Evolutionary conservation across 139 green algal species (phyloP).

Genomic region (Chlorella sp.): DNA sequence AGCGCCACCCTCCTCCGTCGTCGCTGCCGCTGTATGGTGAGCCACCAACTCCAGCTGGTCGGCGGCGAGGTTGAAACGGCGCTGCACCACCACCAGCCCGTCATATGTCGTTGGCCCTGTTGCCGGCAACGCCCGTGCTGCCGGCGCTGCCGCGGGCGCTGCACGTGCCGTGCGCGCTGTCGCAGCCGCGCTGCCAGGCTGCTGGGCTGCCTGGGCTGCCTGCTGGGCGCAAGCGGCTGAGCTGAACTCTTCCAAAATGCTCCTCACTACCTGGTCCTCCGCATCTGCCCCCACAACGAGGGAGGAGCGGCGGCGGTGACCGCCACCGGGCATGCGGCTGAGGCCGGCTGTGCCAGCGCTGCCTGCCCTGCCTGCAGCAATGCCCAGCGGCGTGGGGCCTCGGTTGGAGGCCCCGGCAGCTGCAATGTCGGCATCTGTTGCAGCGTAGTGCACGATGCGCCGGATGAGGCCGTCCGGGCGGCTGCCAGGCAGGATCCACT

Average conservation of each 20-base stretch:
- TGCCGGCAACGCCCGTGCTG: too few relatives aligned
- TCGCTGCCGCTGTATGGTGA: not conserved
- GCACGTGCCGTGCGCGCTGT: not conserved
- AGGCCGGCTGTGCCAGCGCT: not conserved
- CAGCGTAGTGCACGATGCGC: not conserved
- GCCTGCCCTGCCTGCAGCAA: not conserved
- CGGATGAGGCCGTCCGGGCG: slow-evolving; percentile 4
- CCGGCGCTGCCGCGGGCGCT: not conserved
- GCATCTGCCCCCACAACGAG: not conserved
- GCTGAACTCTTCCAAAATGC: not conserved
- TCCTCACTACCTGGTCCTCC: not conserved
- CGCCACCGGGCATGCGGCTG: not conserved
- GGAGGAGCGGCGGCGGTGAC: not conserved
- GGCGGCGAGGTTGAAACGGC: slow-evolving; percentile 1
- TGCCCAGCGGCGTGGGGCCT: not conserved
- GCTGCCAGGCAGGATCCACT: slow-evolving; percentile 12
- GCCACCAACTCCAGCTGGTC: not conserved
- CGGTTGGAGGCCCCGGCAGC: not conserved
- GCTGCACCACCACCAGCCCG: not conserved
- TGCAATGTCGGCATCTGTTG: not conserved
- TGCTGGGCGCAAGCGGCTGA: not conserved
- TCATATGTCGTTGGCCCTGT: not conserved
- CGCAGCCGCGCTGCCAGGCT: too few relatives aligned
- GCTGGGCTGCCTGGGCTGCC: not conserved
- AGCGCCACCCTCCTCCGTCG: not conserved